Base-by-base conservation (phyloP, 192 early-diverging fungal species). In the Allomyces macrogynus region DNA sequence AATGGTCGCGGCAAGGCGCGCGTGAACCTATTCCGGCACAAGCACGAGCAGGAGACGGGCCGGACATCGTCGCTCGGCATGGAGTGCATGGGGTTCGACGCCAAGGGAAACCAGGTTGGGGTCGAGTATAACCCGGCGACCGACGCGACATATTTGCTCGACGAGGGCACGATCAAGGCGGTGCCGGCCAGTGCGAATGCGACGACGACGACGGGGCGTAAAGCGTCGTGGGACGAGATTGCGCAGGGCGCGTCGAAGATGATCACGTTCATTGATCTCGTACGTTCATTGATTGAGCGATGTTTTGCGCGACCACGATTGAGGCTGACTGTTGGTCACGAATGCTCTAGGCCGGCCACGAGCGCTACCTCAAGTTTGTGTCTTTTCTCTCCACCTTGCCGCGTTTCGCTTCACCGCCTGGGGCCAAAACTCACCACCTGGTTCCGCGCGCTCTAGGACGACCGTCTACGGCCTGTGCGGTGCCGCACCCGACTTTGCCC, bases 401-500 rank as follows among this genome's bases (percentile, higher is more conserved):
- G 7, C 32, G 32, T 8, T 40, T 40, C 8, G 3, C 32, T 40
- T 40, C 32, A 3, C 4, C 7, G 32, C 32, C 32, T 8, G 32
- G 5, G 7, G 7, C 32, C 3, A 40, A 40, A 40, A 8, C 32
- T 40, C 32, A 40, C 32, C 32, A 2, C 4, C 32, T 7, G 7
- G 8, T 44, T 44, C 22, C 18, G 20, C 18, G 16, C 23, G 8
- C 25, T 12, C 42, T 70, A 43, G 32, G 71, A 95, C 93, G 2
- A 95, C 93, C 26, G 88, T 93, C 25, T 93, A 92, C 77, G 93
- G 93, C 12, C 89, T 95, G 88, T 89, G 91, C 24, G 90, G 93
- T 26, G 84, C 81, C 64, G 81, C 87, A 18, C 93, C 93, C 18
- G 89, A 95, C 67, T 92, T 87, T 76, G 88, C 90, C 3, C 90